These are phyloP conservation scores for Condylostoma magnum DNA, from an alignment of 169 alveolate species.

Conservation along the genomic window DNA sequence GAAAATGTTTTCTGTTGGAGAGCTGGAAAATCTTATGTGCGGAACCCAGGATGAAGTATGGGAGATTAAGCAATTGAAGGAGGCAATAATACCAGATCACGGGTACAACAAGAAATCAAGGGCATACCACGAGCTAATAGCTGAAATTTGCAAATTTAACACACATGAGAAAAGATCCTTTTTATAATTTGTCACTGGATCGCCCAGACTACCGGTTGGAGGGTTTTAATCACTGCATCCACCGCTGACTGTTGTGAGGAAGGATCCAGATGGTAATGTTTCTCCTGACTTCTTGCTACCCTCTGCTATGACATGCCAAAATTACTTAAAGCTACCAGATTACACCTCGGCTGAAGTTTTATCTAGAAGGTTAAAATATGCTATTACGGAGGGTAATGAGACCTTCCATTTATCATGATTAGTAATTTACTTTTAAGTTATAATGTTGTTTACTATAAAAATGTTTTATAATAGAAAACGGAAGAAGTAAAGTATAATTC, in stretches of 20 bases:
- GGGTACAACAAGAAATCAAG: slow-evolving; percentile 52
- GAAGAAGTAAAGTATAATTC: too few species aligned
- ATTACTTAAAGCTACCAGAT: slow-evolving; percentile 73
- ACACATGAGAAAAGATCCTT: slow-evolving; percentile 49
- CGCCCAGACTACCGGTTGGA: slow-evolving; percentile 73
- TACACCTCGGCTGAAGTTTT: slow-evolving; percentile 53
- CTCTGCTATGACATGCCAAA: slow-evolving; percentile 78
- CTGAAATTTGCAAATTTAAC: slow-evolving; percentile 40
- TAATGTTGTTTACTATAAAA: too few species aligned
- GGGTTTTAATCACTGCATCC: slow-evolving; percentile 69
- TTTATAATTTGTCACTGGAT: slow-evolving; percentile 64
- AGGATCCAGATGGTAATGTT: slow-evolving; percentile 18
- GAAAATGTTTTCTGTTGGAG: slow-evolving; percentile 45
- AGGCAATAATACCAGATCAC: slow-evolving; percentile 59
- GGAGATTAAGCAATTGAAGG: slow-evolving; percentile 37
- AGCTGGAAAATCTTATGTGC: slow-evolving; percentile 60
- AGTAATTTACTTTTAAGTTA: too few species aligned
- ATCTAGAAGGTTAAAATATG: slow-evolving; percentile 49
- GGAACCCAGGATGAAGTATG: slow-evolving; percentile 54
- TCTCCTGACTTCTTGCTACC: slow-evolving; percentile 50
- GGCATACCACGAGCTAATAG: slow-evolving; percentile 39
- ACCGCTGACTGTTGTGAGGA: slow-evolving; percentile 57
- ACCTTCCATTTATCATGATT: slow-evolving; percentile 31
- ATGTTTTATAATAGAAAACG: too few species aligned
- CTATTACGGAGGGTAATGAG: slow-evolving; percentile 42